phyloP scores from a whole-genome alignment of 228 moss, liverwort and hornwort genomes.

The Sphagnum fallax region DNA sequence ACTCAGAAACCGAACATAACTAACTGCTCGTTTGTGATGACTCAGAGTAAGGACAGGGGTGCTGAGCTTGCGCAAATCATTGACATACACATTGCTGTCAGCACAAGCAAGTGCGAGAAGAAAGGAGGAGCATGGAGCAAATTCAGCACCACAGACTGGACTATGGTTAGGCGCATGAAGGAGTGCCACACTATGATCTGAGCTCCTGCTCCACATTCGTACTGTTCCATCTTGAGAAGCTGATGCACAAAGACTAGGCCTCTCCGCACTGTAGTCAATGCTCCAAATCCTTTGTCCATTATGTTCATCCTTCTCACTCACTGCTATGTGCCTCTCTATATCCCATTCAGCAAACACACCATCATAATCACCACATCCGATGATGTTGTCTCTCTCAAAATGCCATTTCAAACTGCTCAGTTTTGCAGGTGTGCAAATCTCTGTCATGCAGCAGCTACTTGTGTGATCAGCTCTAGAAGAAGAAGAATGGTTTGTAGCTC shows the following conservation, averaged over 20 bases:
- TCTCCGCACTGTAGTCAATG: conserved; percentile 4
- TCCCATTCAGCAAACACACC: conserved; percentile 7
- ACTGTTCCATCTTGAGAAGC: conserved; percentile 7
- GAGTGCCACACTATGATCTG: background rate
- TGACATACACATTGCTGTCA: conserved; percentile 2
- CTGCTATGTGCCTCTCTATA: conserved; percentile 2
- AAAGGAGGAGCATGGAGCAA: conserved; percentile 1
- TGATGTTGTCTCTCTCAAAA: background rate
- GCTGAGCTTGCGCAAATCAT: background rate
- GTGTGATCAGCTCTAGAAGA: background rate
- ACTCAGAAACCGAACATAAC: conserved; percentile 3
- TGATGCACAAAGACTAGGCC: conserved; percentile 3
- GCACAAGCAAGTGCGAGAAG: conserved; percentile 2
- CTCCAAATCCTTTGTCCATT: conserved; percentile 3
- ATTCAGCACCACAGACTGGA: conserved; percentile 6
- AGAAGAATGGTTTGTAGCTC: background rate
- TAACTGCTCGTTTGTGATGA: conserved; percentile 2
- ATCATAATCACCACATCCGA: conserved; percentile 8
- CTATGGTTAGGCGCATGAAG: background rate
- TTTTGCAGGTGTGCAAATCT: conserved; percentile 6
- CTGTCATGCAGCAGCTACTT: conserved; percentile 5
- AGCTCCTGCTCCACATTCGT: conserved; percentile 1
- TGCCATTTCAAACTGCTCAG: conserved; percentile 5
- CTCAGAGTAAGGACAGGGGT: conserved; percentile 2
- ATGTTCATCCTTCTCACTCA: conserved; percentile 4